A percentile compares a stretch with the other conserved stretches of the same genome.
Evolutionary conservation across 2,329 filamentous ascomycete genomes (phyloP).

Genomic region (Fusarium tjaetaba): DNA sequence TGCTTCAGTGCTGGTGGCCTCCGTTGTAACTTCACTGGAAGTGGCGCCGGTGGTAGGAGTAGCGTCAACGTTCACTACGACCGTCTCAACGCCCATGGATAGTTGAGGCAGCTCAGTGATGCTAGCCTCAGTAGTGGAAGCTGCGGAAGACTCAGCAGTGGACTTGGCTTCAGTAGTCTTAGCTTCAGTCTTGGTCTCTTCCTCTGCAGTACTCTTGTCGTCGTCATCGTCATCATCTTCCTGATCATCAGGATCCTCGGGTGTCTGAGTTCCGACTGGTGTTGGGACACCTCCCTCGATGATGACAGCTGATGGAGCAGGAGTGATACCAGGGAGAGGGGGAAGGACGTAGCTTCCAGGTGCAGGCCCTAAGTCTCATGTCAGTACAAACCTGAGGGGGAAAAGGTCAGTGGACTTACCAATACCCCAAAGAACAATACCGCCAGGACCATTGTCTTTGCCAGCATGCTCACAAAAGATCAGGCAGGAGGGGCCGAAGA

Average conservation of each 20-base stretch:
- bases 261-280: not conserved
- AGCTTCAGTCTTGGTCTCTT: conserved; percentile 1
- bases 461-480: conserved; percentile 6
- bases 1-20: not conserved
- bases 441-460: not conserved
- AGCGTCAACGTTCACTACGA: not conserved
- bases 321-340: conserved; percentile 1
- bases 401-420: not conserved
- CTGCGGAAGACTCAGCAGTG: not conserved
- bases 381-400: rapidly evolving
- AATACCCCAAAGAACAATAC: conserved; percentile 5
- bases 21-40: not conserved
- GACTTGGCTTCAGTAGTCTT: not conserved
- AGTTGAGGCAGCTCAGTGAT: not conserved
- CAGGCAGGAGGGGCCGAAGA: not conserved
- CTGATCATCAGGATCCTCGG: not conserved
- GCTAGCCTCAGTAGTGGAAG: not conserved
- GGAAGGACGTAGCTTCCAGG: conserved; percentile 1
- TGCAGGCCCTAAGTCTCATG: not conserved
- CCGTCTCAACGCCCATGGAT: not conserved
- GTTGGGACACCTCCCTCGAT: conserved; percentile 2
- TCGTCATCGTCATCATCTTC: not conserved
- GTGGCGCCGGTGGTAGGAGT: not conserved
- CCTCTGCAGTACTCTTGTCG: not conserved
- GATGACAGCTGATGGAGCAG: not conserved